phyloP scores from a whole-genome alignment of 805 yeast species.

The Sungouiella blattae region DNA sequence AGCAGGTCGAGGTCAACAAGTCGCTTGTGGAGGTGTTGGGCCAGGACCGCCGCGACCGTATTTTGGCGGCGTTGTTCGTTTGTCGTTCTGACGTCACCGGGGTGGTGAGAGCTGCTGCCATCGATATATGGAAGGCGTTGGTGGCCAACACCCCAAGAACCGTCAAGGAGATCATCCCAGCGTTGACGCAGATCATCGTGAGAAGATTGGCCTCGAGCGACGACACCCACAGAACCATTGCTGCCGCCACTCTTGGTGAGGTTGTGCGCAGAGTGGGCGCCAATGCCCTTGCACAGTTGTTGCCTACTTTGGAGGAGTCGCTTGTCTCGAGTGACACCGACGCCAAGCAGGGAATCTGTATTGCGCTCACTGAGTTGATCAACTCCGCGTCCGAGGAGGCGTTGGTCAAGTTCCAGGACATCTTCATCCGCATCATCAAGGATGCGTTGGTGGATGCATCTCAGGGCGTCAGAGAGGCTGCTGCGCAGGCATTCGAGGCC shows the following conservation, averaged over 20 bases:
- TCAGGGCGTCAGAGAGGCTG: slow-evolving; percentile 77
- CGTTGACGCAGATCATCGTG: slow-evolving; percentile 75
- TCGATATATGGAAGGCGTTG: slow-evolving; percentile 94
- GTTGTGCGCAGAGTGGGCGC: slow-evolving; percentile 91
- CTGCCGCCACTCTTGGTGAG: slow-evolving; percentile 92
- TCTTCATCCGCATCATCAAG: slow-evolving; percentile 71
- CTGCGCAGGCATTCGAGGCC: slow-evolving; percentile 87
- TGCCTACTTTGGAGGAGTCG: slow-evolving; percentile 78
- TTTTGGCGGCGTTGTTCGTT: slow-evolving; percentile 80
- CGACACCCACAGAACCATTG: slow-evolving; percentile 74
- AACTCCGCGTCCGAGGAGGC: slow-evolving; percentile 65
- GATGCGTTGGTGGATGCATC: slow-evolving; percentile 74
- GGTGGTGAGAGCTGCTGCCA: slow-evolving; percentile 81
- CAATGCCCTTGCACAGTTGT: slow-evolving; percentile 73
- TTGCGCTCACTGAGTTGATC: slow-evolving; percentile 83
- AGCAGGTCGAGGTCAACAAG: slow-evolving; percentile 48
- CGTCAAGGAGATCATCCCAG: slow-evolving; percentile 85
- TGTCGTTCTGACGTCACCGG: slow-evolving; percentile 92
- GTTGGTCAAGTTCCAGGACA: slow-evolving; percentile 60
- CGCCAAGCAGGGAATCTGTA: slow-evolving; percentile 93
- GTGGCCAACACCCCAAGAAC: slow-evolving; percentile 95
- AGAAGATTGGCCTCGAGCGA: slow-evolving; percentile 81
- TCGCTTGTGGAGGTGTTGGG: slow-evolving; percentile 79
- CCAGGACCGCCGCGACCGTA: slow-evolving; percentile 79
- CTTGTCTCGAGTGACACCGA: slow-evolving; percentile 64